These are phyloP conservation scores for Coniochaeta hoffmannii DNA, from an alignment of 2,329 filamentous ascomycete genomes.

Conservation along the genomic window DNA sequence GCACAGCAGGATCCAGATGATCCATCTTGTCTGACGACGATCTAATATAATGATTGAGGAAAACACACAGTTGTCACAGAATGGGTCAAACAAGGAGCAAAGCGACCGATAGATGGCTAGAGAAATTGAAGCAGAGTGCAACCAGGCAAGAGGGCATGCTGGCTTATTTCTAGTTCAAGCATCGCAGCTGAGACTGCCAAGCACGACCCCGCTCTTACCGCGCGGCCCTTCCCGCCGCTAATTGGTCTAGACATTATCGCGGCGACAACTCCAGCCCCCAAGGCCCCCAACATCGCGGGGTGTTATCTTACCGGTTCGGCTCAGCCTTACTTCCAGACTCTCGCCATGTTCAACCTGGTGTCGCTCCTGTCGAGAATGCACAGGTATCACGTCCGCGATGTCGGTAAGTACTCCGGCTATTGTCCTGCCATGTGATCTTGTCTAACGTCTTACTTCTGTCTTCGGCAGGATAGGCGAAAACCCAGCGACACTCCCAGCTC, in stretches of 20 bases:
- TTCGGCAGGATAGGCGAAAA: background rate
- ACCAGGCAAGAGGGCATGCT: background rate
- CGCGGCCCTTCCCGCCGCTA: background rate
- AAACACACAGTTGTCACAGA: no score
- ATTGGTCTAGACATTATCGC: background rate
- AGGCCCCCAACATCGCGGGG: background rate
- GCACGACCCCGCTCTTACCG: background rate
- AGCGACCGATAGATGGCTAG: no score
- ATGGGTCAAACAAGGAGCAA: no score
- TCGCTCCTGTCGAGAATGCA: background rate
- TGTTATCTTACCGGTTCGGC: background rate
- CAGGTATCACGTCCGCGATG: background rate
- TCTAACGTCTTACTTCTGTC: background rate
- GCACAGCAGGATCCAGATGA: conserved; percentile 1
- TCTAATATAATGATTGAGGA: no score
- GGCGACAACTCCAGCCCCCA: background rate
- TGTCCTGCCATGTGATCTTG: background rate
- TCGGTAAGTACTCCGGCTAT: background rate
- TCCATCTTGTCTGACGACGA: background rate
- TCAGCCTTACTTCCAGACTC: background rate
- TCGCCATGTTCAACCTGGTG: background rate
- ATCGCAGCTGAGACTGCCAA: background rate
- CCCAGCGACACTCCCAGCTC: conserved; percentile 1
- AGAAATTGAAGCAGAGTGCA: no score
- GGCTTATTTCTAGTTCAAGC: background rate